phyloP scores from a whole-genome alignment of 495 filamentous ascomycete species.

The Pseudomonodictys pantanalensis region DNA sequence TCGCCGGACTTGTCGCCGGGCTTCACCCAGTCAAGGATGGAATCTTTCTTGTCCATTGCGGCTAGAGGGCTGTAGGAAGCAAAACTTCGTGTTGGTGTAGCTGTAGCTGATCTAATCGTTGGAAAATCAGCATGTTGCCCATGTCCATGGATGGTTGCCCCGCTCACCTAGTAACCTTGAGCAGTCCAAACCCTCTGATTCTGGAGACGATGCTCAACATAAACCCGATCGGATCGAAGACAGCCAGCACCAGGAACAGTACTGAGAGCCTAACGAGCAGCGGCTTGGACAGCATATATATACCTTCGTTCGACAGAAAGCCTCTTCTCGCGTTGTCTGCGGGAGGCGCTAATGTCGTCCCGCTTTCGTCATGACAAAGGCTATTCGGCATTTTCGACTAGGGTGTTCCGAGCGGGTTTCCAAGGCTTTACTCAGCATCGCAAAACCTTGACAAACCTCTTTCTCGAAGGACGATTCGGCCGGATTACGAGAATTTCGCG shows the following conservation, averaged over 20 bases:
- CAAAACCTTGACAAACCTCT: background rate
- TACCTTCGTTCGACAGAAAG: no score
- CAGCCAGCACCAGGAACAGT: background rate
- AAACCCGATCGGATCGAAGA: background rate
- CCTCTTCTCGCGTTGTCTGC: no score
- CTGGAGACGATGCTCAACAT: background rate
- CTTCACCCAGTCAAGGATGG: constrained; percentile 80
- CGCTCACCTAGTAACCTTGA: no score
- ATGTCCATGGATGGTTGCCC: no score
- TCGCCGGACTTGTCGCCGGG: constrained; percentile 74
- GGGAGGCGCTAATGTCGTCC: background rate
- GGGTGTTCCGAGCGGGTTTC: background rate
- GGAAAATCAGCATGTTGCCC: no score
- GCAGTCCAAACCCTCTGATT: no score
- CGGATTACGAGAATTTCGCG: no score
- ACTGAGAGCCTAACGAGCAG: constrained; percentile 5
- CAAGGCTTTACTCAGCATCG: background rate
- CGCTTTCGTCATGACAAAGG: background rate
- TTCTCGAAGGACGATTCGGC: no score
- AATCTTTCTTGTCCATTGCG: constrained; percentile 28
- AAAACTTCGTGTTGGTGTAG: background rate
- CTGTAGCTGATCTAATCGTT: no score
- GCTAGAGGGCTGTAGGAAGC: no score
- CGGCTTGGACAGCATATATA: background rate
- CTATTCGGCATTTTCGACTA: background rate